Percentiles rank a stretch among this genome's conserved stretches.
Evolutionary conservation across 2,329 filamentous ascomycete genomes (phyloP).

Genomic region (Claviceps capensis): DNA sequence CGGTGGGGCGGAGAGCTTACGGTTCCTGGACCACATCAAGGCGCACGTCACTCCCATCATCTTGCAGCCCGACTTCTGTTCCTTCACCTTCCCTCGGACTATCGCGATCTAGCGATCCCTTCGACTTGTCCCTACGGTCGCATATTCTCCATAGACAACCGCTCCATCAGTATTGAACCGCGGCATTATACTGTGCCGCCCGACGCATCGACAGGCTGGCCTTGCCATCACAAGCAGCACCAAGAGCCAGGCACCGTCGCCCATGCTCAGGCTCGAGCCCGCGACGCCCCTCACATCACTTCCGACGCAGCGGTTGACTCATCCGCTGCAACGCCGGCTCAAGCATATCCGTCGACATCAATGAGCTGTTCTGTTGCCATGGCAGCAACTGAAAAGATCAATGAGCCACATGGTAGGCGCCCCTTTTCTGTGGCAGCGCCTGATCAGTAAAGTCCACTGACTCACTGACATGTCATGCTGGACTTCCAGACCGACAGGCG

Average conservation of each 20-base stretch:
- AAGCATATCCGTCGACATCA: neutral
- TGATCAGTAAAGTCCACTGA: neutral
- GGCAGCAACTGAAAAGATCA: conserved; percentile 4
- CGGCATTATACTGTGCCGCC: neutral
- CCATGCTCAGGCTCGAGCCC: neutral
- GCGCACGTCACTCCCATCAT: neutral
- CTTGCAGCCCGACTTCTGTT: neutral
- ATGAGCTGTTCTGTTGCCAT: conserved; percentile 1
- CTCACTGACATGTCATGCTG: neutral
- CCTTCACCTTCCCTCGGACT: neutral
- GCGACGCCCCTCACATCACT: neutral
- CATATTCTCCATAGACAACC: too few relatives aligned
- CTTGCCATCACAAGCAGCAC: neutral
- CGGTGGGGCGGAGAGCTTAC: too few relatives aligned
- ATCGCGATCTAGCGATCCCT: neutral
- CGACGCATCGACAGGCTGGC: neutral
- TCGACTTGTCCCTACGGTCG: neutral
- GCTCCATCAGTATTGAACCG: too few relatives aligned
- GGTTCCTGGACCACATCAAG: neutral
- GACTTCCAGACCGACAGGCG: conserved; percentile 45
- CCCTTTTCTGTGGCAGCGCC: neutral
- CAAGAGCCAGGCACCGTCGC: neutral
- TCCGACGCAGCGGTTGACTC: neutral
- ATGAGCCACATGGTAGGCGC: conserved; percentile 5
- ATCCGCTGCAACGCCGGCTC: neutral